These are phyloP conservation scores for Fonsecaea pedrosoi DNA, from an alignment of 2,329 filamentous ascomycete genomes.

Conservation along the genomic window DNA sequence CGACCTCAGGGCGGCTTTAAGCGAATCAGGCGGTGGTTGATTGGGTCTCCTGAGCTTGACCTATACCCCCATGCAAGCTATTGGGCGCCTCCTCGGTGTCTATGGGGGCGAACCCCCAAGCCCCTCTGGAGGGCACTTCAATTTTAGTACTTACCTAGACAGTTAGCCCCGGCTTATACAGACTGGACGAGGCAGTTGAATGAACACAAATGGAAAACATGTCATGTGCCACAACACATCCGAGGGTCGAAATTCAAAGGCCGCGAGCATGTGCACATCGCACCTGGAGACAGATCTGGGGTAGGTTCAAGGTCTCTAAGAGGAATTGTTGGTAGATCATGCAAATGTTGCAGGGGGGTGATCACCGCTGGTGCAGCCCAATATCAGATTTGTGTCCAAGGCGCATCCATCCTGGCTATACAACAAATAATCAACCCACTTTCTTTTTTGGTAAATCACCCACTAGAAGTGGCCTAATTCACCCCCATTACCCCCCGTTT, in stretches of 20 bases:
- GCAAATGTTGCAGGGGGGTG: too few relatives aligned
- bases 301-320: too few relatives aligned
- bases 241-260: neutral
- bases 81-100: conserved; percentile 19
- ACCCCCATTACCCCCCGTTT: neutral
- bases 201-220: neutral
- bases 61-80: neutral
- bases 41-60: conserved; percentile 1
- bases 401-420: neutral
- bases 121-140: neutral
- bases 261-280: neutral
- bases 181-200: neutral
- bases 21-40: conserved; percentile 5
- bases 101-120: conserved; percentile 6
- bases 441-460: neutral
- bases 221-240: neutral
- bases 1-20: conserved; percentile 8
- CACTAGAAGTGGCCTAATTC: neutral
- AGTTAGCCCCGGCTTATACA: neutral
- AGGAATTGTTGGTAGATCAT: too few relatives aligned
- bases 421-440: conserved; percentile 11
- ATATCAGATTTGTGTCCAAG: conserved; percentile 7
- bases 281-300: neutral
- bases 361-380: neutral
- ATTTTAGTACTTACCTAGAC: neutral